Conservation (phyloP, 2,329 filamentous ascomycete genomes). For the Domatiomyces globalis region DNA sequence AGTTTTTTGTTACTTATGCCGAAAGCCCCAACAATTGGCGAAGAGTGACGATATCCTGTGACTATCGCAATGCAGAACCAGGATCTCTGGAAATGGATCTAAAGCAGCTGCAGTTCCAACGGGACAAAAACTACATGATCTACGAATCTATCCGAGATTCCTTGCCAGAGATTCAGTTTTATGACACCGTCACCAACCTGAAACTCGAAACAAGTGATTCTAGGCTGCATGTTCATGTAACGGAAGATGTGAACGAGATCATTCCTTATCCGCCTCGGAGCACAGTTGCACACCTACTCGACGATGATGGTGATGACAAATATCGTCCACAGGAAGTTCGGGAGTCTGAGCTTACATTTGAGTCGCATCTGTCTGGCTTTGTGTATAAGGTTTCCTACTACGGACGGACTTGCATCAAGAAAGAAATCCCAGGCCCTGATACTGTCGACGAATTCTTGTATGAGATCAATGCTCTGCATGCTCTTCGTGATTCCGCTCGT, state of each 20-base stretch:
- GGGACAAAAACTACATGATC: slow-evolving; percentile 83
- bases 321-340: slow-evolving; percentile 41
- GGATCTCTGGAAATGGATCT: slow-evolving; percentile 80
- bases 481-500: slow-evolving; percentile 54
- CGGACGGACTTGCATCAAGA: slow-evolving; percentile 69
- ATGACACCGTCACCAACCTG: slow-evolving; percentile 87
- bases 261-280: slow-evolving; percentile 67
- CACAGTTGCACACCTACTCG: slow-evolving; percentile 56
- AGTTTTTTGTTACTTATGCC: slow-evolving; percentile 94
- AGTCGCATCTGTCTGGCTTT: slow-evolving; percentile 89
- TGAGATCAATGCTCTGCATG: slow-evolving; percentile 86
- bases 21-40: slow-evolving; percentile 67
- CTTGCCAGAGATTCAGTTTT: slow-evolving; percentile 86
- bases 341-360: slow-evolving; percentile 67
- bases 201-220: slow-evolving; percentile 82
- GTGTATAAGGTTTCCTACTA: slow-evolving; percentile 79
- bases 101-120: slow-evolving; percentile 61
- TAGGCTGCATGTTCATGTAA: slow-evolving; percentile 85
- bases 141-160: slow-evolving; percentile 92
- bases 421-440: slow-evolving; percentile 92
- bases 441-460: slow-evolving; percentile 94
- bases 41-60: slow-evolving; percentile 80
- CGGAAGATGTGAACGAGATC: slow-evolving; percentile 93
- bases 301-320: slow-evolving; percentile 20
- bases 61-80: slow-evolving; percentile 68